Percentiles rank a stretch among this genome's conserved stretches.
Conservation (phyloP, 73 alveolate genomes). For the Effrenium voratum region DNA sequence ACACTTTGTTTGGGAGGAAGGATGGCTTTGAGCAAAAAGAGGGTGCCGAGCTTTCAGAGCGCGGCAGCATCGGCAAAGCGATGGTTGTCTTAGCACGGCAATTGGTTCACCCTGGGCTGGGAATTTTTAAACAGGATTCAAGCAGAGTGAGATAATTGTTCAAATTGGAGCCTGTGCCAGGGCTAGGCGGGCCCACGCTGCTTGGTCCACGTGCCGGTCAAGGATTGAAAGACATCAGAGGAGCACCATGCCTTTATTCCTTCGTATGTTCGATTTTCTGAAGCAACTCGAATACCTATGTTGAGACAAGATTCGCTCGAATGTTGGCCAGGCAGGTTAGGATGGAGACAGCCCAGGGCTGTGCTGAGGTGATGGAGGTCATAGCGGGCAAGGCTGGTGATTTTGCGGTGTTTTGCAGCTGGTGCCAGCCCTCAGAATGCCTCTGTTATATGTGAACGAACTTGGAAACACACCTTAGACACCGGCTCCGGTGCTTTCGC, state of each 20-base stretch:
- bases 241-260: not conserved
- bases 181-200: not conserved
- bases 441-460: not conserved
- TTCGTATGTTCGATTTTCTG: not conserved
- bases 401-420: not conserved
- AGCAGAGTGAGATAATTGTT: not conserved
- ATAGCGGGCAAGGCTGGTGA: constrained; percentile 49
- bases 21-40: not conserved
- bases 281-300: not conserved
- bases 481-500: not conserved
- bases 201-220: not conserved
- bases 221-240: not conserved
- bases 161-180: not conserved
- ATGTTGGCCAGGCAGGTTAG: no score
- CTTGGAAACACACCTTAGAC: not conserved
- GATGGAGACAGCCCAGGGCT: not conserved
- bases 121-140: not conserved
- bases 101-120: not conserved
- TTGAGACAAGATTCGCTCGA: not conserved
- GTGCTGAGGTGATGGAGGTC: constrained; percentile 54
- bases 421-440: not conserved
- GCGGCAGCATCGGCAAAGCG: not conserved
- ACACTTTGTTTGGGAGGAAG: not conserved
- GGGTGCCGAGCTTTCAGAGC: not conserved
- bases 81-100: not conserved